phyloP scores from a whole-genome alignment of 441 rosid genomes.

The Macaranga tanarius region DNA sequence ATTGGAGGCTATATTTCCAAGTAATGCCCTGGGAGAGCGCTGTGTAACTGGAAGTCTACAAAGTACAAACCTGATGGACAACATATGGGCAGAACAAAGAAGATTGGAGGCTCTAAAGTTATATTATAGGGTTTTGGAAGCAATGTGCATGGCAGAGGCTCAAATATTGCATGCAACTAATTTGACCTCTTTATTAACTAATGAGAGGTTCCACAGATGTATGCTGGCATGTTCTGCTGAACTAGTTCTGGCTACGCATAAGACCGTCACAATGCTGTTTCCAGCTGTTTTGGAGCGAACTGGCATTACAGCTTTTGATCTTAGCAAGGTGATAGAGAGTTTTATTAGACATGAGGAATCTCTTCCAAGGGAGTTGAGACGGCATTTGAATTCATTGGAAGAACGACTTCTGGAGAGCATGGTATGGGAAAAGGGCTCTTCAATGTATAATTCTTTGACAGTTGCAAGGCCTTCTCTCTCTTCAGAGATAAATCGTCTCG shows the following conservation, averaged over 20 bases:
- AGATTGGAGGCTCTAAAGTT: constrained; percentile 82
- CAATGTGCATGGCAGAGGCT: constrained; percentile 92
- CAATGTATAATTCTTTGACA: constrained; percentile 90
- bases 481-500: constrained; percentile 68
- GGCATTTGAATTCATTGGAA: constrained; percentile 95
- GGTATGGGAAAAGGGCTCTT: constrained; percentile 99
- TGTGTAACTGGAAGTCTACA: constrained; percentile 64
- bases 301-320: constrained; percentile 98
- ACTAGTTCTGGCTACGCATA: constrained; percentile 89
- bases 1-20: constrained; percentile 89
- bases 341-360: constrained; percentile 95
- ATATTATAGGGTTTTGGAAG: constrained; percentile 89
- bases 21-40: constrained; percentile 62
- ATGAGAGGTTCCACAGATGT: constrained; percentile 98
- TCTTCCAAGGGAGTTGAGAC: constrained; percentile 93
- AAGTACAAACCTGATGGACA: constrained; percentile 79
- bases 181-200: constrained; percentile 84
- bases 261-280: constrained; percentile 88
- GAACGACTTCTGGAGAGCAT: constrained; percentile 94
- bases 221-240: constrained; percentile 99
- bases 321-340: constrained; percentile 98
- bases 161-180: constrained; percentile 76
- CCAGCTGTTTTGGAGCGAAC: constrained; percentile 97
- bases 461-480: constrained; percentile 83
- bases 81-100: constrained; percentile 94